Evolutionary conservation across 2,329 filamentous ascomycete species (phyloP).

Genomic region (Exophiala sideris): DNA sequence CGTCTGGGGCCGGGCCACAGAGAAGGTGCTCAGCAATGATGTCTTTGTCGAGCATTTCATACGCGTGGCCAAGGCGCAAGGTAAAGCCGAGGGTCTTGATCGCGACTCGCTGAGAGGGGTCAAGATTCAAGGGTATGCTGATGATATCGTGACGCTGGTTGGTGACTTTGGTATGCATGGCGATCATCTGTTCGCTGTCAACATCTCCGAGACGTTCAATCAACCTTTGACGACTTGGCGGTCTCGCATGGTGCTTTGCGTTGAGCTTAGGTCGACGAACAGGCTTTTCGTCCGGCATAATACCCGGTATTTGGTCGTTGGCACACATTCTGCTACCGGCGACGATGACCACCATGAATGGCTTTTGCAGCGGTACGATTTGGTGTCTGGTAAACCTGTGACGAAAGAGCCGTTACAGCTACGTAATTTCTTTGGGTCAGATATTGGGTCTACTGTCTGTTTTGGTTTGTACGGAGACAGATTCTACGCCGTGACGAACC

Average conservation of each 20-base stretch:
- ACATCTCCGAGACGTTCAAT: constrained; percentile 33
- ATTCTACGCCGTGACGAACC: constrained; percentile 69
- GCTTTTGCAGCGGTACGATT: constrained; percentile 55
- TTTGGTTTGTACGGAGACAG: constrained; percentile 66
- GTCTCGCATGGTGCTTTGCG: constrained; percentile 41
- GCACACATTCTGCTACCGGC: constrained; percentile 57
- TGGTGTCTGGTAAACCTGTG: constrained; percentile 43
- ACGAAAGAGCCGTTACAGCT: constrained; percentile 50
- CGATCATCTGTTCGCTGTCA: constrained; percentile 55
- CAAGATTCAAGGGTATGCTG: constrained; percentile 55
- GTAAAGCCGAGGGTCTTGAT: constrained; percentile 19
- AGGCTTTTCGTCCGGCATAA: constrained; percentile 68
- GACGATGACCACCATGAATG: constrained; percentile 60
- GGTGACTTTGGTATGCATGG: constrained; percentile 46
- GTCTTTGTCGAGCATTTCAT: constrained; percentile 34
- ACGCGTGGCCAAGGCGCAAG: neutral
- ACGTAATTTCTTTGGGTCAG: constrained; percentile 58
- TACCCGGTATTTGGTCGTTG: constrained; percentile 60
- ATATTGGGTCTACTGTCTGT: constrained; percentile 65
- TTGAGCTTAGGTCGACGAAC: constrained; percentile 45
- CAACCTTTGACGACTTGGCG: neutral
- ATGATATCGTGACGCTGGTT: constrained; percentile 57
- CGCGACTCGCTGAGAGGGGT: constrained; percentile 32
- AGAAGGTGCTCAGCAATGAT: constrained; percentile 57
- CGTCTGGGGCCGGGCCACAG: constrained; percentile 37